Evolutionary conservation across 441 rosid genomes (phyloP), one percentile per base, ranked within the genome.

Genomic region (Omphalea diandra): DNA sequence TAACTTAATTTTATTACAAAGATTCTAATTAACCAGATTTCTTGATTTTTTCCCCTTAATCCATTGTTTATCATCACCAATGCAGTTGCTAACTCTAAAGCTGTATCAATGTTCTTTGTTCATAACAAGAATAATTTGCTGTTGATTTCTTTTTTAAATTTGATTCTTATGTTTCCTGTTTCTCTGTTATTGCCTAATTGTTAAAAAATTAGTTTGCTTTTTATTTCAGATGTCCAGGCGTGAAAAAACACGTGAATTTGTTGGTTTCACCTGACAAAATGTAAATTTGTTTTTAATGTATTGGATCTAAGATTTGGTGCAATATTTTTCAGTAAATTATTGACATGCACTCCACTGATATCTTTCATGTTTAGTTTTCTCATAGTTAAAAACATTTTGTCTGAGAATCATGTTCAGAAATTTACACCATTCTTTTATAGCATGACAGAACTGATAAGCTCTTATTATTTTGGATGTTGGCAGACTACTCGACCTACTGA

Each of bases 401-500:
- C 15, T 32, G 15, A 17, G 18, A 12, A 47, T 36, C 44, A 11
- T 32, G 20, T 31, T 31, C 7, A 20, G 47, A 26, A 27, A 46
- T 35, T 65, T 4, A 22, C 41, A 29, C 11, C n/a, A 17, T 38
- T 46, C 32, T 49, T 27, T 17, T 32, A 26, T 7, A 22, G 27
- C 5, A 26, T 11, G 27, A 20, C 7, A 5, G 44, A 47, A 44
- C 44, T 55, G 38, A 43, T 22, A 17, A 24, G 18, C 27, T 22
- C 17, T 66, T 65, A 31, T 63, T 66, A 0, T 29, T n/a, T 41
- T 18, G 24, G 50, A 17, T 36, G 24, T 70, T 77, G 62, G 61
- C 88, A 92, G 97, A 76, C 73, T 40, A 75, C 78, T 15, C 77
- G 93, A 68, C 83, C 96, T 26, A 84, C 90, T 1, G 97, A 88